These are phyloP conservation scores for Balamuthia mandrillaris DNA, from an alignment of 208 protist genomes.

Conservation along the genomic window DNA sequence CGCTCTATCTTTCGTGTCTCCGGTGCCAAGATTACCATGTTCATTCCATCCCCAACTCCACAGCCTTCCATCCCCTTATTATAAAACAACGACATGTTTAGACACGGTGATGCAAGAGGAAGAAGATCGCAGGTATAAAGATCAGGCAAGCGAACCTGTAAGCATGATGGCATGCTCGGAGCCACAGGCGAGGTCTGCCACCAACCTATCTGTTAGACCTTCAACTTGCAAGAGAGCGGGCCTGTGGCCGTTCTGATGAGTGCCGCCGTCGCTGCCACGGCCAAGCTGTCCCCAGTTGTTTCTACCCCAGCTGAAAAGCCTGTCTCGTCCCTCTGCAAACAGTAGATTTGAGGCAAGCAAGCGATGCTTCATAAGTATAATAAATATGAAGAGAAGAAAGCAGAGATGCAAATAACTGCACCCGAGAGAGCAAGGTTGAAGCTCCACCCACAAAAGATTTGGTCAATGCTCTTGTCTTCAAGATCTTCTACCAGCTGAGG, in stretches of 20 bases:
- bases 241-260: not conserved
- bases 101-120: not conserved
- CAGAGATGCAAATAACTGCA: not conserved
- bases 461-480: not conserved
- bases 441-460: not conserved
- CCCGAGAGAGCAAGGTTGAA: not conserved
- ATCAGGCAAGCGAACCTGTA: not conserved
- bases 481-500: not conserved
- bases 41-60: slow-evolving; percentile 6
- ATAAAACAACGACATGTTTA: not conserved
- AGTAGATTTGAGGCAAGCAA: not conserved
- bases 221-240: not conserved
- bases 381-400: not conserved
- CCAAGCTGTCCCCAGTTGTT: slow-evolving; percentile 20
- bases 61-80: not conserved
- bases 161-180: not conserved
- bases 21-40: not conserved
- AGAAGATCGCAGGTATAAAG: not conserved
- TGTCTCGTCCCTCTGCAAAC: not conserved
- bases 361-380: not conserved
- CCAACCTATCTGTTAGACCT: not conserved
- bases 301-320: not conserved
- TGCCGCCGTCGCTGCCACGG: not conserved
- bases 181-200: not conserved
- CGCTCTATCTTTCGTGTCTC: not conserved